Conservation (phyloP, 441 rosid species). For the Gossypium schwendimanii region DNA sequence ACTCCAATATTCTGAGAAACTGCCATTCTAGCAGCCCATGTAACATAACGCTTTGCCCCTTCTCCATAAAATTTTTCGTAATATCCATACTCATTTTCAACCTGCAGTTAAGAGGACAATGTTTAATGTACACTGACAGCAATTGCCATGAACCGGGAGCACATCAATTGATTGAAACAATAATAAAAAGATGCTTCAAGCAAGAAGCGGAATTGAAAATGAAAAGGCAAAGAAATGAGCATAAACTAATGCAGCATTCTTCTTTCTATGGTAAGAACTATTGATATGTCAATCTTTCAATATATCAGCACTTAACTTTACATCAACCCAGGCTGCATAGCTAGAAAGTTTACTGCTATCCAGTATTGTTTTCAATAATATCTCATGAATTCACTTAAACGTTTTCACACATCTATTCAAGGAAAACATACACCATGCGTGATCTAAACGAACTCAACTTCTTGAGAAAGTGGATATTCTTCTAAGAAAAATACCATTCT, state of each 20-base stretch:
- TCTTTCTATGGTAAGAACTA: background rate
- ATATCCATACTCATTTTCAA: conserved; percentile 84
- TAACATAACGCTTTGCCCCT: conserved; percentile 72
- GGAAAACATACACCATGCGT: background rate
- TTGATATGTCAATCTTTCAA: background rate
- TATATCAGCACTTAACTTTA: background rate
- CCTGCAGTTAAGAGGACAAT: conserved; percentile 35
- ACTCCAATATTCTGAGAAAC: conserved; percentile 79
- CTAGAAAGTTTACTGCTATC: background rate
- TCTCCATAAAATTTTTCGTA: conserved; percentile 65
- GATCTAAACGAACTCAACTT: background rate
- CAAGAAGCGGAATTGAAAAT: background rate
- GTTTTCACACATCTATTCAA: background rate
- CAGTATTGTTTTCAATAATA: background rate
- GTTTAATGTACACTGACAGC: background rate
- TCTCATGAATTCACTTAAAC: background rate
- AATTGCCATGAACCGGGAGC: background rate
- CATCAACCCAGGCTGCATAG: background rate
- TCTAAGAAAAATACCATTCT: background rate
- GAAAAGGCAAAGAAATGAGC: background rate
- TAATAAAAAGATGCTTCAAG: background rate
- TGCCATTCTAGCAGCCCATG: conserved; percentile 94
- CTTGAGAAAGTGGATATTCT: background rate
- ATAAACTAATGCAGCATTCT: background rate
- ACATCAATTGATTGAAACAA: background rate